Evolutionary conservation across 176 grass and related monocot species (phyloP).

Genomic region (maize (Zea mays)): DNA sequence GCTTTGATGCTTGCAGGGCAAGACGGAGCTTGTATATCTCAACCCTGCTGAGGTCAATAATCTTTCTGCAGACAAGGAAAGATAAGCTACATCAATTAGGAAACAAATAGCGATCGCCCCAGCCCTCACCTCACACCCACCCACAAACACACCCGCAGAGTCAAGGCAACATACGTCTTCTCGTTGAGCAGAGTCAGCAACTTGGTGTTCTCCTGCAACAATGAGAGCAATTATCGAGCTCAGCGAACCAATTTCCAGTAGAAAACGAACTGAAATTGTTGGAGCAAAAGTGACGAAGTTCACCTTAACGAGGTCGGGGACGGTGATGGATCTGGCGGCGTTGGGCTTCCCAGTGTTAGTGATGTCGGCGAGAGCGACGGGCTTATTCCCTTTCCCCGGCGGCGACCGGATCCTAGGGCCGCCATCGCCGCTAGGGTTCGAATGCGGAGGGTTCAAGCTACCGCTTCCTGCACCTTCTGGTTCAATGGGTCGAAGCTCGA

Average conservation of each 20-base stretch:
- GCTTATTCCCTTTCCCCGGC: constrained; percentile 23
- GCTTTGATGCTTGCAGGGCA: constrained; percentile 29
- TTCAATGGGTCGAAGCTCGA: not conserved
- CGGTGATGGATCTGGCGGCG: constrained; percentile 24
- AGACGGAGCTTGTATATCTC: constrained; percentile 55
- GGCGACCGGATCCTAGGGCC: not conserved
- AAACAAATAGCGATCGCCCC: not conserved
- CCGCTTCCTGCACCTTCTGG: constrained; percentile 15
- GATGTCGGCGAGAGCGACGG: constrained; percentile 51
- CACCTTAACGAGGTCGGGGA: constrained; percentile 46
- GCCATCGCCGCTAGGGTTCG: constrained; percentile 5
- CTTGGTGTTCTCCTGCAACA: constrained; percentile 48
- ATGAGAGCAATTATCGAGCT: not conserved
- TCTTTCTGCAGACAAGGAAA: constrained; percentile 45
- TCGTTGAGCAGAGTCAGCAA: constrained; percentile 44
- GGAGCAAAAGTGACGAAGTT: not conserved
- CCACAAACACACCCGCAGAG: not conserved
- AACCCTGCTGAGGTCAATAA: constrained; percentile 36
- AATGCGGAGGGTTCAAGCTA: not conserved
- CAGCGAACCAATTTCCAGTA: not conserved
- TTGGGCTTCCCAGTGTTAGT: constrained; percentile 50
- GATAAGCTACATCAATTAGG: not conserved
- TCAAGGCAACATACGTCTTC: constrained; percentile 42
- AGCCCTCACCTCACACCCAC: not conserved
- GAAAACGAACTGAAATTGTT: not conserved